Evolutionary conservation across 257 asterid species (phyloP).

Genomic region (Misopates orontium): DNA sequence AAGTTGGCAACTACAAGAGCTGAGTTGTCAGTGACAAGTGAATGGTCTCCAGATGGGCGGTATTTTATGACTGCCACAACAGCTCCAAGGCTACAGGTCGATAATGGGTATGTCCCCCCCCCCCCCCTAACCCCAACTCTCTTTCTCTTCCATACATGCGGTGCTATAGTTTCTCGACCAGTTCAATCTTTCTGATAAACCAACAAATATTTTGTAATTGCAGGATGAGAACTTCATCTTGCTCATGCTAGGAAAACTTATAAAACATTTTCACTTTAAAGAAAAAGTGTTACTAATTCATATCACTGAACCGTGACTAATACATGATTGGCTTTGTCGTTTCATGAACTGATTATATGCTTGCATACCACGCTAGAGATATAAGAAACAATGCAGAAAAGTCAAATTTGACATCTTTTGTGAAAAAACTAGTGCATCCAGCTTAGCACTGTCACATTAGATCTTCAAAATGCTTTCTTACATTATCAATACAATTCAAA

Average conservation of each 20-base stretch:
- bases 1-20: slow-evolving; percentile 73
- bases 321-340: slow-evolving; percentile 3
- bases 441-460: no score
- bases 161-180: neutral
- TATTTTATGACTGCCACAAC: slow-evolving; percentile 97
- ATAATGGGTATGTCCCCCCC: slow-evolving; percentile 74
- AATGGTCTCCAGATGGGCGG: slow-evolving; percentile 98
- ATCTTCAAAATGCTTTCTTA: no score
- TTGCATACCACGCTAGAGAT: neutral
- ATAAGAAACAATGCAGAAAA: neutral
- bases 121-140: neutral
- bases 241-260: neutral
- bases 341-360: slow-evolving; percentile 18
- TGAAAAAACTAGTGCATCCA: slow-evolving; percentile 1
- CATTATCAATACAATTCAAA: neutral
- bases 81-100: slow-evolving; percentile 98
- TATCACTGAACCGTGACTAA: neutral
- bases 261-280: slow-evolving; percentile 5
- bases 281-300: neutral
- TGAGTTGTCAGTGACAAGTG: slow-evolving; percentile 93
- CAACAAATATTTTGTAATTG: neutral
- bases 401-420: slow-evolving; percentile 10
- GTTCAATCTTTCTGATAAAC: slow-evolving; percentile 6
- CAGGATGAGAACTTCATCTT: neutral
- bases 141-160: neutral